Percentiles rank a stretch among this genome's conserved stretches.
Conservation (phyloP, 1,284 basidiomycete species). For the Leccinum subspadiceum region DNA sequence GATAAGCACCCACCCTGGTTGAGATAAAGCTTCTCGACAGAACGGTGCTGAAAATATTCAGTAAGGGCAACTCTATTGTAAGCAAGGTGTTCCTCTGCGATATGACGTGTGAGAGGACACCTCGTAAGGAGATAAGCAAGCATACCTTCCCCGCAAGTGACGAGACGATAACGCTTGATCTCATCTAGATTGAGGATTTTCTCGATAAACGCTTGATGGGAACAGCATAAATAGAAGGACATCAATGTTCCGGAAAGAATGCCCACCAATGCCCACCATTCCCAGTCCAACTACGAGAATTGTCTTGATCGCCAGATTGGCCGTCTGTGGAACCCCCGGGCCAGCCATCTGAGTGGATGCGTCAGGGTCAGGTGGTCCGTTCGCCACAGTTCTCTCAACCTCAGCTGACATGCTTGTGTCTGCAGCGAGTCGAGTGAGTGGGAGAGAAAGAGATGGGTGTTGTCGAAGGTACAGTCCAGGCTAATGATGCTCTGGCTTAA, state of each 20-base stretch:
- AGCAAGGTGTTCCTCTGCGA: slow-evolving; percentile 30
- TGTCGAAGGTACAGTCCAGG: neutral
- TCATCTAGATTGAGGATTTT: neutral
- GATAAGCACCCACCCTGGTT: slow-evolving; percentile 43
- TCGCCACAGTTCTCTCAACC: neutral
- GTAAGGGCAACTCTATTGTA: slow-evolving; percentile 60
- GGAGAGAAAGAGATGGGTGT: neutral
- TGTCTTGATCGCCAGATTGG: neutral
- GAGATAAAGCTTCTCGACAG: slow-evolving; percentile 65
- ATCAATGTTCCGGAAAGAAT: neutral
- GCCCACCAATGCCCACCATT: neutral
- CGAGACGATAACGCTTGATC: neutral
- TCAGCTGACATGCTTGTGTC: neutral
- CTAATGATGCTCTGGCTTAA: neutral
- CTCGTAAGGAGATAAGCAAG: neutral
- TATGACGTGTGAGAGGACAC: neutral
- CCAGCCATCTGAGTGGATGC: neutral
- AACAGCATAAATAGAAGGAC: neutral
- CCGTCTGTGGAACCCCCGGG: neutral
- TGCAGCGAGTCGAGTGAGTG: neutral
- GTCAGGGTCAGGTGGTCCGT: neutral
- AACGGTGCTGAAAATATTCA: slow-evolving; percentile 64
- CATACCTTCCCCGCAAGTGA: slow-evolving; percentile 49
- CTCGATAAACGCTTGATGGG: neutral
- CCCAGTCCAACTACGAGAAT: neutral